phyloP scores from a whole-genome alignment of 805 yeast species.

The Lachancea fermentati region DNA sequence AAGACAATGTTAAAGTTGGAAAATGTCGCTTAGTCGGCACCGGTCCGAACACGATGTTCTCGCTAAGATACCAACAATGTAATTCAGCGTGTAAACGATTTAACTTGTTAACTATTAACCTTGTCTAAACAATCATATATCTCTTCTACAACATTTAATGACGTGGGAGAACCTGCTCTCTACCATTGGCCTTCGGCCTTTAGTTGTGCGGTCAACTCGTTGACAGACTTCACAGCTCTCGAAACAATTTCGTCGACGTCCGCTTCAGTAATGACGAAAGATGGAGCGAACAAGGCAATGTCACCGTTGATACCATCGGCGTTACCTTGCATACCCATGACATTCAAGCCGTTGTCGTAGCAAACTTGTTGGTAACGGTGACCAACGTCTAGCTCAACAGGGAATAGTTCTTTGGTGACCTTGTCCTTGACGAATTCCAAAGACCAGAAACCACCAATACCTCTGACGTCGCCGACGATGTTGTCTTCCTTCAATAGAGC shows the following conservation, averaged over 20 bases:
- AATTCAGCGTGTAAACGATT: too few species aligned
- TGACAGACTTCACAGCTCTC: constrained; percentile 37
- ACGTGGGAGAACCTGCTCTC: constrained; percentile 5
- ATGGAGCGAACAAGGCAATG: constrained; percentile 44
- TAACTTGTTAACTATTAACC: too few species aligned
- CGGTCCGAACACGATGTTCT: too few species aligned
- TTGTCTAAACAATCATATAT: not conserved
- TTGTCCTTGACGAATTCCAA: constrained; percentile 52
- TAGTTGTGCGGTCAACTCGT: constrained; percentile 27
- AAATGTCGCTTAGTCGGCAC: too few species aligned
- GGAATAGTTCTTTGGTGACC: constrained; percentile 44
- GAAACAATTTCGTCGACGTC: constrained; percentile 40
- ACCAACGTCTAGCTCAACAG: constrained; percentile 34
- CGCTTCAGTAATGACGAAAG: constrained; percentile 38
- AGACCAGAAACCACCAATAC: constrained; percentile 56
- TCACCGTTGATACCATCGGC: constrained; percentile 38
- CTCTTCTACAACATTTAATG: constrained; percentile 2
- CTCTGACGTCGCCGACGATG: constrained; percentile 55
- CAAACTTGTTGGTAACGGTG: constrained; percentile 32
- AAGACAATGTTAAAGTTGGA: too few species aligned
- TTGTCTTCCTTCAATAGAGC: constrained; percentile 30
- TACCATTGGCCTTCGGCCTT: constrained; percentile 16
- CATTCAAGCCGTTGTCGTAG: constrained; percentile 41
- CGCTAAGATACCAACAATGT: too few species aligned
- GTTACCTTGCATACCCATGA: constrained; percentile 45